A percentile compares a stretch with the other conserved stretches of the same genome.
phyloP scores from a whole-genome alignment of 768 basidiomycete species.

The Suillus ampliporus region DNA sequence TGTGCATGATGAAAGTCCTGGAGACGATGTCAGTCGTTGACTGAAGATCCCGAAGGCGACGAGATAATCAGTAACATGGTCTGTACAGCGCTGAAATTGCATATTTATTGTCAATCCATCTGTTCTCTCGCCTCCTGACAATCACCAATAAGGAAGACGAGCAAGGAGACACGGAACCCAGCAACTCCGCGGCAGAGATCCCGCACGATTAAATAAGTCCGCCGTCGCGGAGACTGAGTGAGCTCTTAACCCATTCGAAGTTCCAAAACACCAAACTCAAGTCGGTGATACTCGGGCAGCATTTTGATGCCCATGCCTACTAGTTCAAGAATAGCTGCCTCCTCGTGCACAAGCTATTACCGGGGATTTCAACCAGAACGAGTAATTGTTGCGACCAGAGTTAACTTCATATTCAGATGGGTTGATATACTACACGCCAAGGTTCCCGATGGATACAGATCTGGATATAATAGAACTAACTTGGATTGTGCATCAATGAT shows the following conservation, averaged over 20 bases:
- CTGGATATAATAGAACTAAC: not conserved
- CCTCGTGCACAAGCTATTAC: slow-evolving; percentile 1
- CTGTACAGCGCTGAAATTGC: not conserved
- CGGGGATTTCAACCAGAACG: not conserved
- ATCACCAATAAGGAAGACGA: slow-evolving; percentile 4
- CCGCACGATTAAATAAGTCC: slow-evolving; percentile 31
- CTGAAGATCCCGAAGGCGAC: not conserved
- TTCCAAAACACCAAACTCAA: not conserved
- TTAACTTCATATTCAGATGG: slow-evolving; percentile 1
- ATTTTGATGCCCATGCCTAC: not conserved
- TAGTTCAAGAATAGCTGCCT: slow-evolving; percentile 2
- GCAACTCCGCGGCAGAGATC: slow-evolving; percentile 37
- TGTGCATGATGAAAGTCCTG: not conserved
- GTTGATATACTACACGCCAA: slow-evolving; percentile 4
- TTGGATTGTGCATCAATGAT: not conserved
- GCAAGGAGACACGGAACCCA: not conserved
- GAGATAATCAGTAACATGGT: not conserved
- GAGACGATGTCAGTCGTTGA: not conserved
- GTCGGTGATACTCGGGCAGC: slow-evolving; percentile 6
- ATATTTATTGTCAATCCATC: not conserved
- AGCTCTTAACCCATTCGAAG: not conserved
- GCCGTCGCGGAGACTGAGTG: slow-evolving; percentile 36
- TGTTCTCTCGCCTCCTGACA: not conserved
- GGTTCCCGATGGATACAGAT: not conserved
- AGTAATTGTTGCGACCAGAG: not conserved